Evolutionary conservation across 1,284 basidiomycete species (phyloP), one percentile per base, ranked within the genome.

Genomic region (Rhizoctonia solani): DNA sequence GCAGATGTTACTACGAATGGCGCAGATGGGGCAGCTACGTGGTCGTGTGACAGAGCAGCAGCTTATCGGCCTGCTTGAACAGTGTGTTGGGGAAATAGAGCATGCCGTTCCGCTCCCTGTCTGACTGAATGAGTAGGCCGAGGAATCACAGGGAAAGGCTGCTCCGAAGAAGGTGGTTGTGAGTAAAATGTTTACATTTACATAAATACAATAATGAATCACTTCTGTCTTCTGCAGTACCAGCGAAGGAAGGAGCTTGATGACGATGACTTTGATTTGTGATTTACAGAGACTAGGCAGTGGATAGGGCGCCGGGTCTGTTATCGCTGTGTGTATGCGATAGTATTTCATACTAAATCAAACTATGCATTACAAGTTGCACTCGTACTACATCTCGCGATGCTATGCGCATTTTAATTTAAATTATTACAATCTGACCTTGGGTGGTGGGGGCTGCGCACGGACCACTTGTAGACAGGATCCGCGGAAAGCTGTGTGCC

Each of bases 41-140:
- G 90, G 90, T 11, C 83, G 89, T 65, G 89, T 99, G 47, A 88
- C 85, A 27, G 96, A 99, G 76, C 83, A 86, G 52, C 93, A 96
- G 75, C 82, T 99, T 68, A 96, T 98, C 74, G 89, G 88, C 39
- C 80, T 99, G 19, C 82, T 99, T 65, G 93, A 98, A 75, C 95
- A 98, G 95, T 95, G 71, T 72, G 74, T 71, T 30, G 19, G 46
- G 39, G 63, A 44, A 42, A 8, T n/a, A 16, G 34, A 53, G n/a
- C 52, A 27, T 21, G 34, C 27, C 32, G 11, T n/a, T 32, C 8
- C 13, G 13, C 5, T 9, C n/a, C 6, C n/a, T n/a, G 23, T 34
- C 32, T 55, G 3, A 21, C n/a, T 30, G 25, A 23, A 46, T 68
- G 25, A 49, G 27, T 72, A 90, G 88, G 85, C 88, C 76, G 89